These are phyloP conservation scores for Thalassiosira profunda DNA, from an alignment of 108 stramenopile species.

Conservation along the genomic window DNA sequence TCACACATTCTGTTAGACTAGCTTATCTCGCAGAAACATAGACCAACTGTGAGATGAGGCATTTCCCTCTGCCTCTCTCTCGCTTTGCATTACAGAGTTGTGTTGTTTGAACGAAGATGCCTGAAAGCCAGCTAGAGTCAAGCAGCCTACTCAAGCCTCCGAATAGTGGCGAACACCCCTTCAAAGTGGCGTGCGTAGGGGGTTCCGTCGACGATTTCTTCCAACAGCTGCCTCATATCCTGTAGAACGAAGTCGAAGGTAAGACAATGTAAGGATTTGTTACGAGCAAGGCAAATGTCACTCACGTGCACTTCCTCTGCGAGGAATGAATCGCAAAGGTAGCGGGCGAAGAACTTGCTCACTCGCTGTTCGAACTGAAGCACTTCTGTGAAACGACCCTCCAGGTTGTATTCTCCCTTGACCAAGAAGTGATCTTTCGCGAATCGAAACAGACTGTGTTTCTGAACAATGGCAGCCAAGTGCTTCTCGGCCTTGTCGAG, in stretches of 20 bases:
- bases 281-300: not conserved
- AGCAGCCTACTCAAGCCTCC: slow-evolving; percentile 1
- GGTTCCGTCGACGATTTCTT: slow-evolving; percentile 6
- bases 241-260: not conserved
- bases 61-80: too few species aligned
- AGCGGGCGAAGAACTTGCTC: slow-evolving; percentile 3
- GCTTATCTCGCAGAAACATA: too few species aligned
- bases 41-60: too few species aligned
- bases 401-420: not conserved
- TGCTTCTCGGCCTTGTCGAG: slow-evolving; percentile 4
- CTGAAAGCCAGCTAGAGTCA: slow-evolving; percentile 1
- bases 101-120: too few species aligned
- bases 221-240: not conserved
- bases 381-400: slow-evolving; percentile 9
- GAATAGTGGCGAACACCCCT: slow-evolving; percentile 3
- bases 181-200: slow-evolving; percentile 11
- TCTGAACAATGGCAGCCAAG: slow-evolving; percentile 11
- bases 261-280: not conserved
- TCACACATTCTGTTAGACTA: too few species aligned
- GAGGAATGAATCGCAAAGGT: slow-evolving; percentile 6
- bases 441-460: not conserved
- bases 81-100: too few species aligned
- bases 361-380: slow-evolving; percentile 11
- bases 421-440: not conserved
- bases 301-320: slow-evolving; percentile 1